A percentile compares a stretch with the other conserved stretches of the same genome.
Conservation (phyloP, 2,329 filamentous ascomycete genomes). For the Apiospora koreana region DNA sequence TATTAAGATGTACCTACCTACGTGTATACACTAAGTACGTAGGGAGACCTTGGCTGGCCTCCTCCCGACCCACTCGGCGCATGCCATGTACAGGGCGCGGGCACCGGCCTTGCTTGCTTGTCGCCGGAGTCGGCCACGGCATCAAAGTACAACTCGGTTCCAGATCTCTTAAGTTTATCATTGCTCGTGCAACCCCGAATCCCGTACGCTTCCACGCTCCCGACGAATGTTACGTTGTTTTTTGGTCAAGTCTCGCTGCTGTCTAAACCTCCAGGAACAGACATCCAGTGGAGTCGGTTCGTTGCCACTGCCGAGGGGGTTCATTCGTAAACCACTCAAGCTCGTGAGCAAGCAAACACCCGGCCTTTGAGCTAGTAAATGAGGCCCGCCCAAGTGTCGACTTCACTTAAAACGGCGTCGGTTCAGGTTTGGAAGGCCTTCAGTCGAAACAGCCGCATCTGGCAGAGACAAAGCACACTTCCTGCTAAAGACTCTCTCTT, state of each 20-base stretch:
- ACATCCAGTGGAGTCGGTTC: neutral
- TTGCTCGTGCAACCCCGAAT: neutral
- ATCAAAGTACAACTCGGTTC: neutral
- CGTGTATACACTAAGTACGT: neutral
- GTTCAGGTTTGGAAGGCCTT: neutral
- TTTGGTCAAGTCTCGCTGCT: neutral
- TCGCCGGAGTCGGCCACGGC: conserved; percentile 1
- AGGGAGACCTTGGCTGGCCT: neutral
- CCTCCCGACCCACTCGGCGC: neutral
- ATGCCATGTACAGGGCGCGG: conserved; percentile 1
- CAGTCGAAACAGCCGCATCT: neutral
- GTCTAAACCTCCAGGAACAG: neutral
- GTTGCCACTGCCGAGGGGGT: neutral
- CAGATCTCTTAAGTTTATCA: neutral
- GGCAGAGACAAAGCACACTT: neutral
- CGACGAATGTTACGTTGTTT: neutral
- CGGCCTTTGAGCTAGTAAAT: neutral
- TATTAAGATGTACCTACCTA: neutral
- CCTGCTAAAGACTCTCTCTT: neutral
- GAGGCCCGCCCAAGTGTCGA: neutral
- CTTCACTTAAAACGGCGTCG: neutral
- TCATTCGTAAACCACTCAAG: neutral
- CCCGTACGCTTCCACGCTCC: neutral
- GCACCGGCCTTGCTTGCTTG: neutral
- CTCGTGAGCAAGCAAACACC: neutral